phyloP scores from a whole-genome alignment of 169 alveolate genomes.

The Plasmodium billcollinsi region DNA sequence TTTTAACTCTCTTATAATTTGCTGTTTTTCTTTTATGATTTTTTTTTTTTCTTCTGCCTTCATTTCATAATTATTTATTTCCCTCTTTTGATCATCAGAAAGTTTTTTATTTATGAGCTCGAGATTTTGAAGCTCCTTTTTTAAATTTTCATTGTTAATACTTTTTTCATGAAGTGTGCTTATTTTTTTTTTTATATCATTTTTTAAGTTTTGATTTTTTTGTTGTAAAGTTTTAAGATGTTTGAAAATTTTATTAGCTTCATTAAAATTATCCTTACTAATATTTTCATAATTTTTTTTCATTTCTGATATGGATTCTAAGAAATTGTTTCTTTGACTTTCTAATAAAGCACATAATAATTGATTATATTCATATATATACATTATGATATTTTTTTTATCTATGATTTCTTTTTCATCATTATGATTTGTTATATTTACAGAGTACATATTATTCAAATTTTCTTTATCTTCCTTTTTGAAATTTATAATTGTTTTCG shows the following conservation, averaged over 20 bases:
- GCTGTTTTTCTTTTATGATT: constrained; percentile 44
- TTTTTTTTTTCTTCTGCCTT: constrained; percentile 22
- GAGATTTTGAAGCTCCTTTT: constrained; percentile 25
- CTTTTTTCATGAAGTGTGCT: constrained; percentile 13
- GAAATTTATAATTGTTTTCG: constrained; percentile 56
- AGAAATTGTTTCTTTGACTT: constrained; percentile 51
- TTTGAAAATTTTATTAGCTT: constrained; percentile 23
- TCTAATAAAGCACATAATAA: constrained; percentile 56
- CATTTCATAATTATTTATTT: constrained; percentile 33
- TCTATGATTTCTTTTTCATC: constrained; percentile 25
- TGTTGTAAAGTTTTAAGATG: constrained; percentile 27
- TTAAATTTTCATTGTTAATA: constrained; percentile 16
- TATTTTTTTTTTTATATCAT: constrained; percentile 33
- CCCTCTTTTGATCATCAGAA: constrained; percentile 26
- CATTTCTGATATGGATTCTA: constrained; percentile 37
- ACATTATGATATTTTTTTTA: constrained; percentile 53
- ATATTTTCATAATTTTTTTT: constrained; percentile 51
- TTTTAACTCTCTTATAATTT: constrained; percentile 36
- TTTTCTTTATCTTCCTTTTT: constrained; percentile 42
- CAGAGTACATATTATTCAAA: constrained; percentile 35
- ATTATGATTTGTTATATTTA: constrained; percentile 19
- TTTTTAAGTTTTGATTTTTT: constrained; percentile 48
- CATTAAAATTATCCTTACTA: constrained; percentile 26
- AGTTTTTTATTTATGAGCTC: constrained; percentile 48
- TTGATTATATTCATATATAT: constrained; percentile 64